Evolutionary conservation across 2,329 filamentous ascomycete genomes (phyloP).

Genomic region (Fusarium setosum): DNA sequence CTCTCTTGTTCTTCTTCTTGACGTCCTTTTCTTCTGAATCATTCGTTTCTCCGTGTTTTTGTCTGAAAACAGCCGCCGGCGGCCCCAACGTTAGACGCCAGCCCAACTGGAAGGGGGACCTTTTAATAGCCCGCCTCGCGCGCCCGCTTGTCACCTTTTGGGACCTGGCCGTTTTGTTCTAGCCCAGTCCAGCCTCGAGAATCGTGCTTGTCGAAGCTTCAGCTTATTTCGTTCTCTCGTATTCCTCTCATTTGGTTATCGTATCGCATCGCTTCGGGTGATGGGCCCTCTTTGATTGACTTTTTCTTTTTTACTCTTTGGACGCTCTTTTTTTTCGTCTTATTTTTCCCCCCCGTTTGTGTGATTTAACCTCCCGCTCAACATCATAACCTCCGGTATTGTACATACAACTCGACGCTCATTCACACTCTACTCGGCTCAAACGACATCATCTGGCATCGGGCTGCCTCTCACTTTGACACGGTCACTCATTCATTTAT

Average conservation of each 20-base stretch:
- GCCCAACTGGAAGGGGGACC: background rate
- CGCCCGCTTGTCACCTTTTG: constrained; percentile 6
- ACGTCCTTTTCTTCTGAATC: background rate
- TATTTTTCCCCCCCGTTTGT: background rate
- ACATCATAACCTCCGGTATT: background rate
- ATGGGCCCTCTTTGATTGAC: constrained; percentile 1
- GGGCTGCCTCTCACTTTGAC: background rate
- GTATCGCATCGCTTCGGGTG: constrained; percentile 3
- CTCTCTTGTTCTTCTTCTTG: background rate
- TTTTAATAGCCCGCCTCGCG: constrained; percentile 21
- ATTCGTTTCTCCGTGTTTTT: constrained; percentile 24
- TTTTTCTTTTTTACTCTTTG: constrained; percentile 2
- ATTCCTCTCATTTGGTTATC: constrained; percentile 21
- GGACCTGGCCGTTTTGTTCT: constrained; percentile 21
- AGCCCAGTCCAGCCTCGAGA: constrained; percentile 28
- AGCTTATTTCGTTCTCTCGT: constrained; percentile 38
- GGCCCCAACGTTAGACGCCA: background rate
- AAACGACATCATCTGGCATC: constrained; percentile 4
- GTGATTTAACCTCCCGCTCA: background rate
- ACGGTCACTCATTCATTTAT: constrained; percentile 1
- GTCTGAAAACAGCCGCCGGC: constrained; percentile 14
- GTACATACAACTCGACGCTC: constrained; percentile 8
- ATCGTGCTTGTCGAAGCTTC: constrained; percentile 19
- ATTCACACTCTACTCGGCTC: constrained; percentile 1
- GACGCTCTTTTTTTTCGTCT: constrained; percentile 4